Evolutionary conservation across 2,329 filamentous ascomycete genomes (phyloP), one percentile per base, ranked within the genome.

Genomic region (Dothistroma pini): DNA sequence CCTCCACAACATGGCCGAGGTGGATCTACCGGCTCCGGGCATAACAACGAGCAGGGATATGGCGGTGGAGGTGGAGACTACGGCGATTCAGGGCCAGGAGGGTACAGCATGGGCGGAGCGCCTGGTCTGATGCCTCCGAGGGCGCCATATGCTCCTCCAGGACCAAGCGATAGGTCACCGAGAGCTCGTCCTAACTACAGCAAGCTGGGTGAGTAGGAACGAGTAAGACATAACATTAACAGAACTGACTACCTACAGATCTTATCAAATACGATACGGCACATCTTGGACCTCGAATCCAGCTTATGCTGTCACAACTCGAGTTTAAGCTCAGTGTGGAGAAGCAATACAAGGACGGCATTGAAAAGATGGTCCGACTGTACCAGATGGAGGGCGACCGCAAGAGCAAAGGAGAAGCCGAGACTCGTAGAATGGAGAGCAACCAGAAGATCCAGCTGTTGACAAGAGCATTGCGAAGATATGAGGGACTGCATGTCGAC

Each of bases 301-400:
- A 99, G 80, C 89, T 97, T 72, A 99, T 99, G 95, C 82, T 99
- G 72, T 96, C 95, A 53, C 95, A 99, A 77, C 88, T 99, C 66
- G 92, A 97, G 77, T 99, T 99, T 81, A 99, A 99, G 80, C 84
- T 99, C 63, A 96, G 95, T 68, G 95, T 99, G 31, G 95, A 99
- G 76, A 96, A 97, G 75, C 95, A 99, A 78, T 99, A 99, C 78
- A 92, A 97, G 68, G 96, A 96, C 73, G 95, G 95, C 64, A 95
- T 99, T 69, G 95, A 99, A 78, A 99, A 99, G 81, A 97, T 99
- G 95, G 91, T 97, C 52, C 91, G 95, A 75, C 82, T 99, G 38
- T 99, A 99, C 74, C 88, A 95, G 74, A 95, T 97, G 84, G 95
- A 97, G 76, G 93, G 95, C 32, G 95, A 99, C 74, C 88, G 93